These are phyloP conservation scores for Plasmodium vinckei DNA, from an alignment of 169 alveolate genomes.

Conservation along the genomic window DNA sequence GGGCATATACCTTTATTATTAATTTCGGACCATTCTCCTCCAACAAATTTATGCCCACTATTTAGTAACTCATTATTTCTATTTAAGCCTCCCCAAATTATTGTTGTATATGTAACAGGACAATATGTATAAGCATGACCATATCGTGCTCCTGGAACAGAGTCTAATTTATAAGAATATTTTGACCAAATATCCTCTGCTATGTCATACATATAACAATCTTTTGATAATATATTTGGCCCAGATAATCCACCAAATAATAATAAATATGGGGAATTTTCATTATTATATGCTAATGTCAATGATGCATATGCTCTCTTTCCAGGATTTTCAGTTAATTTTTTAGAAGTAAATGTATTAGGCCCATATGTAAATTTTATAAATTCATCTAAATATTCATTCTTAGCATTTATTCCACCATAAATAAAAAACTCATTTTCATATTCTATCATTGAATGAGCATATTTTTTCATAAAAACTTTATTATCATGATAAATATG, in stretches of 20 bases:
- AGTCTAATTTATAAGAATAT: conserved; percentile 44
- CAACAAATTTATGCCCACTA: conserved; percentile 58
- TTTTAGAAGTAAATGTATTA: conserved; percentile 70
- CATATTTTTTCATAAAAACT: conserved; percentile 72
- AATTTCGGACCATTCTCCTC: conserved; percentile 74
- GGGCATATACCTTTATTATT: conserved; percentile 40
- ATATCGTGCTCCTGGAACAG: conserved; percentile 62
- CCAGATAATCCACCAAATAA: conserved; percentile 76
- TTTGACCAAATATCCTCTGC: conserved; percentile 54
- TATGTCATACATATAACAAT: conserved; percentile 64
- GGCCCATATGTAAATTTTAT: conserved; percentile 57
- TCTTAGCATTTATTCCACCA: conserved; percentile 68
- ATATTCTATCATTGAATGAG: conserved; percentile 72
- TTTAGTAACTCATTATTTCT: conserved; percentile 55
- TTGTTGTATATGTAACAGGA: conserved; percentile 45
- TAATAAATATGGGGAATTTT: conserved; percentile 50
- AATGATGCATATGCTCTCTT: conserved; percentile 74
- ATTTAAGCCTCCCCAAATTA: conserved; percentile 75
- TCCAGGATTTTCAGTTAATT: conserved; percentile 60
- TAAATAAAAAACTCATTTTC: conserved; percentile 71
- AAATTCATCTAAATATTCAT: conserved; percentile 68
- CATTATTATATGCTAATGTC: conserved; percentile 47
- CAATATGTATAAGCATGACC: conserved; percentile 76
- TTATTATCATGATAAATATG: conserved; percentile 77
- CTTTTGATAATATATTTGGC: conserved; percentile 65